Evolutionary conservation across 139 green algal genomes (phyloP), one percentile per base, ranked within the genome.

Genomic region (Spirogloea muscicola): DNA sequence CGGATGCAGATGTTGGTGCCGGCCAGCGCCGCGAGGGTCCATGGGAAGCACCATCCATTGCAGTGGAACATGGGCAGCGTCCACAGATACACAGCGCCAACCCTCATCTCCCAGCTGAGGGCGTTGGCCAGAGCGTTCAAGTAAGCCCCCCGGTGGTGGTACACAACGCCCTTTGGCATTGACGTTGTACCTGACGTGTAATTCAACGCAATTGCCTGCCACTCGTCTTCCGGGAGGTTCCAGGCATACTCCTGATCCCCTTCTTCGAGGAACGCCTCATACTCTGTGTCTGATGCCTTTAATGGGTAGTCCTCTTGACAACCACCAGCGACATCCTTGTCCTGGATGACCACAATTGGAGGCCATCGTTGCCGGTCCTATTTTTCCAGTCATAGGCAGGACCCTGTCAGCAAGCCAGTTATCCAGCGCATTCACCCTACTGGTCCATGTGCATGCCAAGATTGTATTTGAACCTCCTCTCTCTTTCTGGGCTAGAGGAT

Each of bases 31-130:
- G 69, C 57, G 27, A 72, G 25, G 29, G 48, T 39, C 69, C 69
- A 78, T 7, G 69, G 58, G 61, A 60, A 72, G 55, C 58, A 73
- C 69, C 69, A 78, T 36, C 69, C 69, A 39, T 78, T 78, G 69
- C 69, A 76, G 51, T 76, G 68, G 43, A 78, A 78, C 31, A 71
- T 55, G 33, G 57, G 69, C 43, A 78, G 69, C 57, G 51, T 68
- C 68, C 68, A 74, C 1, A 74, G 48, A 29, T 44, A 67, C 37
- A 74, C 44, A 25, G 62, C 31, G 27, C 52, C 52, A 62, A 33
- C 52, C 18, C 31, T 21, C 31, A 72, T 21, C 31, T 72, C 42
- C 41, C 62, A 59, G 25, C 16, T 43, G 1, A 72, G 40, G 25
- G 39, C 41, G 16, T 72, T 58, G 42, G 29, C n/a, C 5, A 72